A percentile compares a stretch with the other conserved stretches of the same genome.
Evolutionary conservation across 345 rosid species (phyloP).

Genomic region (Eucalyptus marginata): DNA sequence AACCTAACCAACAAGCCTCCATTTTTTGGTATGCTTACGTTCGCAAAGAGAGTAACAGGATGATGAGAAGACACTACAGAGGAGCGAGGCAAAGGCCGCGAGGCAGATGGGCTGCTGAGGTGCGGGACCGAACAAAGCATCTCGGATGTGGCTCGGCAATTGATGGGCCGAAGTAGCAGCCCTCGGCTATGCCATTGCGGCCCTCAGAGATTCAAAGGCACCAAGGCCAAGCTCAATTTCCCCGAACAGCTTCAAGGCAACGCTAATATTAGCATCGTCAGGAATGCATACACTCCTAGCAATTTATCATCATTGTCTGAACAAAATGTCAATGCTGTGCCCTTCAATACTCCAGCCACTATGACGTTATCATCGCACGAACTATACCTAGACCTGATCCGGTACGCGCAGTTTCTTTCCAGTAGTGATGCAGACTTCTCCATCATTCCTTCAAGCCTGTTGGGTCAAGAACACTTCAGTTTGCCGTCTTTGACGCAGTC

Average conservation of each 20-base stretch:
- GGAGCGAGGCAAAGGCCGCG: conserved; percentile 92
- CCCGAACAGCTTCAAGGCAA: conserved; percentile 58
- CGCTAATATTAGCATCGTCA: neutral
- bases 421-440: conserved; percentile 40
- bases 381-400: conserved; percentile 41
- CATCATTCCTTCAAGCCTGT: conserved; percentile 38
- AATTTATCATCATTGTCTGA: neutral
- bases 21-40: neutral
- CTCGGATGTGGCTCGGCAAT: conserved; percentile 84
- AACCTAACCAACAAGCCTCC: neutral
- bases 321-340: neutral
- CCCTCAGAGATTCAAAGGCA: conserved; percentile 78
- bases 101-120: conserved; percentile 97
- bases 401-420: conserved; percentile 55
- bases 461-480: conserved; percentile 6
- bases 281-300: neutral
- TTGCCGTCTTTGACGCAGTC: conserved; percentile 16
- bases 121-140: conserved; percentile 64
- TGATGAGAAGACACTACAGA: conserved; percentile 53
- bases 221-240: conserved; percentile 73
- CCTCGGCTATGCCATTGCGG: conserved; percentile 72
- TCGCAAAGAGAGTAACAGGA: conserved; percentile 16
- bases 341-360: neutral
- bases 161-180: conserved; percentile 82
- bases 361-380: conserved; percentile 7